Percentiles rank a stretch among this genome's conserved stretches.
Conservation (phyloP, 768 basidiomycete species). For the Panaeolus cyanescens region DNA sequence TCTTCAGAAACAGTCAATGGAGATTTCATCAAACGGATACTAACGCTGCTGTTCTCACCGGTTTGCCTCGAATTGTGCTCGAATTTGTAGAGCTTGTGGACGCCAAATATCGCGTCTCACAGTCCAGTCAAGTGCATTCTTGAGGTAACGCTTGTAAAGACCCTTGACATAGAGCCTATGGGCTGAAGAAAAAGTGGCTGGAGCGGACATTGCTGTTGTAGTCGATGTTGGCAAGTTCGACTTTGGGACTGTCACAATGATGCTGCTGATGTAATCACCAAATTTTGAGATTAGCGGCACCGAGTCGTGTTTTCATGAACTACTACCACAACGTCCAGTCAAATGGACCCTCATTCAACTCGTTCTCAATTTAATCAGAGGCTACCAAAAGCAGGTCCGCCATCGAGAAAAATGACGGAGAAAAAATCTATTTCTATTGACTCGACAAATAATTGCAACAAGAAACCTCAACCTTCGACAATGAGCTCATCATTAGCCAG, state of each 20-base stretch:
- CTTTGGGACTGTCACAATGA: background rate
- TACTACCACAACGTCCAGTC: background rate
- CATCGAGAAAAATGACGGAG: slow-evolving; percentile 31
- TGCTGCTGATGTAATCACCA: slow-evolving; percentile 25
- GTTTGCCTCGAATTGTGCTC: slow-evolving; percentile 93
- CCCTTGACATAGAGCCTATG: slow-evolving; percentile 89
- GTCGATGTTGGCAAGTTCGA: slow-evolving; percentile 11
- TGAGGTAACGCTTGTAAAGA: slow-evolving; percentile 85
- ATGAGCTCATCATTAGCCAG: slow-evolving; percentile 34
- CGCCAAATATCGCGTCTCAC: slow-evolving; percentile 87
- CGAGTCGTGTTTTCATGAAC: slow-evolving; percentile 19
- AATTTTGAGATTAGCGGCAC: slow-evolving; percentile 16
- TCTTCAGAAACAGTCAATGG: slow-evolving; percentile 37
- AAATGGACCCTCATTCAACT: slow-evolving; percentile 80
- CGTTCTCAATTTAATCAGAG: slow-evolving; percentile 76
- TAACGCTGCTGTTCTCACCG: slow-evolving; percentile 41
- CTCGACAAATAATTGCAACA: slow-evolving; percentile 45
- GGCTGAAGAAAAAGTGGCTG: slow-evolving; percentile 64
- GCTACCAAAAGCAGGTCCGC: slow-evolving; percentile 67
- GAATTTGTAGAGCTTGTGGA: slow-evolving; percentile 77
- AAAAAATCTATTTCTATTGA: slow-evolving; percentile 23
- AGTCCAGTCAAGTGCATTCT: slow-evolving; percentile 89
- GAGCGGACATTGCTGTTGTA: slow-evolving; percentile 48
- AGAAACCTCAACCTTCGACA: slow-evolving; percentile 28
- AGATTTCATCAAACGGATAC: background rate